Conservation (phyloP, 345 rosid genomes). For the Heritiera littoralis region DNA sequence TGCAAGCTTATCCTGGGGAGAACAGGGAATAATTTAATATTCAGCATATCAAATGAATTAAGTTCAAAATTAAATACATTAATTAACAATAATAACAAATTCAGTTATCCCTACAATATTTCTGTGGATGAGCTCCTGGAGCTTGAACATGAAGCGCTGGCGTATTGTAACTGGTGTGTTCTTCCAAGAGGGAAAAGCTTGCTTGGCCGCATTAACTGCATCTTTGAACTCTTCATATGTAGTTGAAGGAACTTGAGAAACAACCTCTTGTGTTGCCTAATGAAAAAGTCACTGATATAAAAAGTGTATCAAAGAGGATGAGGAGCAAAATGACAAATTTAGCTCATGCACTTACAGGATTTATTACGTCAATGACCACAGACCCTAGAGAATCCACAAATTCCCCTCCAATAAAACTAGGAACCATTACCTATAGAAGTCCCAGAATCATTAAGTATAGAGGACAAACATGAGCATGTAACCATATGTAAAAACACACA, state of each 20-base stretch:
- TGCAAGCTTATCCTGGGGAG: conserved; percentile 40
- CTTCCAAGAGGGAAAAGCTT: conserved; percentile 45
- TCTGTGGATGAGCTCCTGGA: conserved; percentile 42
- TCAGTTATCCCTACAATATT: conserved; percentile 32
- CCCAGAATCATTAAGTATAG: neutral
- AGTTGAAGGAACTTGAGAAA: conserved; percentile 41
- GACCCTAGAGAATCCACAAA: conserved; percentile 39
- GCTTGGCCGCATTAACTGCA: conserved; percentile 47
- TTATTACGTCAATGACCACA: conserved; percentile 34
- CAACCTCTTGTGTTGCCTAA: conserved; percentile 47
- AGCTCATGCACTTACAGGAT: conserved; percentile 42
- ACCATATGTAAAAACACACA: neutral
- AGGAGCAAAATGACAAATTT: neutral
- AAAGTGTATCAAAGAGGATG: conserved; percentile 5
- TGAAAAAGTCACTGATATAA: conserved; percentile 1
- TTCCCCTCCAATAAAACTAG: conserved; percentile 44
- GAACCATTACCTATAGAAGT: conserved; percentile 33
- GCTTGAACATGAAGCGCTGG: conserved; percentile 48
- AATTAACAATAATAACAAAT: neutral
- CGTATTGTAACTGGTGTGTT: conserved; percentile 40
- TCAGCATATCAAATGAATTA: conserved; percentile 3
- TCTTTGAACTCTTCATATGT: conserved; percentile 43
- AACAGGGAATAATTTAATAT: neutral
- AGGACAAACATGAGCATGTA: neutral
- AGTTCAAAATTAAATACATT: neutral